Evolutionary conservation across 2,329 filamentous ascomycete genomes (phyloP).

Genomic region (Trichoderma asperellum): DNA sequence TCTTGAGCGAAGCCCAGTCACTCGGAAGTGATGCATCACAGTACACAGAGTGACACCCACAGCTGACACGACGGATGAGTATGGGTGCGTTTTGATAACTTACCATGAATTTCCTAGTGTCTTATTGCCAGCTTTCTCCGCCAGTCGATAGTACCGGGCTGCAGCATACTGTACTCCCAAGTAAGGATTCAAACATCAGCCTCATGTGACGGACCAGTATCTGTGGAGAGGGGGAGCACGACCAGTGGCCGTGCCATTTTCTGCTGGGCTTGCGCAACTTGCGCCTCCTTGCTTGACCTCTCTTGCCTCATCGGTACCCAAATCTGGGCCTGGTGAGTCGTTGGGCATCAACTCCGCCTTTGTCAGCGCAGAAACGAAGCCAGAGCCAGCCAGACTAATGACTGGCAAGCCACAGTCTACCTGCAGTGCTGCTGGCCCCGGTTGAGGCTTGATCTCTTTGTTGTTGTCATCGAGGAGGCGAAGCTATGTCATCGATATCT

Average conservation of each 20-base stretch:
- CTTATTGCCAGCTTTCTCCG: constrained; percentile 87
- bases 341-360: constrained; percentile 31
- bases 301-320: constrained; percentile 48
- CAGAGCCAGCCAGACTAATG: background rate
- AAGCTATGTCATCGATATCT: constrained; percentile 10
- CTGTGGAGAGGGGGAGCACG: background rate
- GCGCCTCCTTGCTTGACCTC: constrained; percentile 14
- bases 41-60: constrained; percentile 6
- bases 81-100: constrained; percentile 44
- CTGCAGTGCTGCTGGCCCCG: constrained; percentile 20
- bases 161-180: constrained; percentile 65
- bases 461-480: constrained; percentile 4
- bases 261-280: constrained; percentile 24
- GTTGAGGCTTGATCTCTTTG: constrained; percentile 12
- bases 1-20: constrained; percentile 9
- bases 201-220: constrained; percentile 47
- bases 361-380: constrained; percentile 8
- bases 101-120: constrained; percentile 95
- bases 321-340: constrained; percentile 34
- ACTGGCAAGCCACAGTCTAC: constrained; percentile 28
- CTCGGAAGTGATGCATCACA: constrained; percentile 9
- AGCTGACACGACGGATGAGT: constrained; percentile 24
- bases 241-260: constrained; percentile 7
- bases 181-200: constrained; percentile 47
- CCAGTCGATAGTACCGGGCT: constrained; percentile 89